Base-by-base conservation (phyloP, 805 yeast species). In the Candida mattraensis region DNA sequence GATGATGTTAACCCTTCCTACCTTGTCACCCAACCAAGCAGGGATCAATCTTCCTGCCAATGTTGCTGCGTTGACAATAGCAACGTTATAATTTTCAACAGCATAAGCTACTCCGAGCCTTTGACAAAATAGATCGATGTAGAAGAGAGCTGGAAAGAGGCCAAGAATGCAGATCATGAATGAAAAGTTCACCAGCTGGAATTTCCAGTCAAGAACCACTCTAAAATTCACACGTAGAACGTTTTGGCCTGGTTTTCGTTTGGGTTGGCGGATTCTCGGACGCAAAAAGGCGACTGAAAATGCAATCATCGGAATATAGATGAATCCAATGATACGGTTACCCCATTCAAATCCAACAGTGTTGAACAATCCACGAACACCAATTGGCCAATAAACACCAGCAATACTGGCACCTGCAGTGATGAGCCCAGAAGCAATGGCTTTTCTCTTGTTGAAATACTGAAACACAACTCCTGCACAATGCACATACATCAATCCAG, bases 391-490 rank as follows among this genome's bases (percentile, higher is more conserved):
- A 22, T 68, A 55, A 3, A 74, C 60, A 7, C 80, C 80, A 3
- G 78, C 79, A 12, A 61, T 55, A 16, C 76, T 74, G 10, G 76
- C 64, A 1, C 77, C 78, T 3, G 72, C 66, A 1, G 73, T 63
- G 1, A 72, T 67, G 2, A 74, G 33, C 4, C 76, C 74, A 6
- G 61, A 53, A 4, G 72, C 77, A 12, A 71, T 47, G 1, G 80
- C 80, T 47, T 87, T 70, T 39, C 60, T 75, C 49, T 71, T 76
- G 36, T 74, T 58, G 54, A 83, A 83, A 75, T 83, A 83, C 37
- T 78, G 84, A 1, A 84, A 85, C 16, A 81, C 50, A 8, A 80
- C 61, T 0, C 77, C 67, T 7, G 78, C 64, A 0, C 78, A 75
- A 2, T 87, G 87, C 3, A 76, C 65, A 35, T 77, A 73, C 45